Evolutionary conservation across 1,284 basidiomycete species (phyloP), one percentile per base, ranked within the genome.

Genomic region (Apiotrichum gracile): DNA sequence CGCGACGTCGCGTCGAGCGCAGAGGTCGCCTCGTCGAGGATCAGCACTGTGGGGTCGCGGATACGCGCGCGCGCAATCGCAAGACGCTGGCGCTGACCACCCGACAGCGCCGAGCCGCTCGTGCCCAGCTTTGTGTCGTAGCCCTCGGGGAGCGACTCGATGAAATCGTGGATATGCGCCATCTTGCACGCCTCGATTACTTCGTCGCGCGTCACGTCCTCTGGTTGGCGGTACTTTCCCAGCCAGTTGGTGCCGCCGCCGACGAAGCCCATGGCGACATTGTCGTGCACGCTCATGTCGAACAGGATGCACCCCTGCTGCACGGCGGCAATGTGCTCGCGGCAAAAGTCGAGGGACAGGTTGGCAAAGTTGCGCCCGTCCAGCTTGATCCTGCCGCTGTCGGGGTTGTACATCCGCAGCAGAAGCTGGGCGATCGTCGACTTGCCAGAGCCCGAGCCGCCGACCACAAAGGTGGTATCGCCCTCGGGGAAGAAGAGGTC

Each of bases 11-110:
- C 83, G 75, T 98, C 96, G 53, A 98, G 82, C 6, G 94, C 93
- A 2, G 91, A 96, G 7, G 93, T 97, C 1, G 91, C 88, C 78
- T 98, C 96, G 68, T 98, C 96, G 31, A 98, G 84, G 67, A 98
- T 87, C 58, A 98, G 79, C 17, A 98, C 85, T 1, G 85, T 83
- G 0, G 94, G 91, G 72, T 98, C 83, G 48, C 92, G 80, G 52
- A 98, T 77, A 55, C 83, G 81, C 2, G 92, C 93, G 49, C 94
- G 79, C 1, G 96, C 94, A 60, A 98, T 85, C 1, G 91, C 90
- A 17, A 99, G 70, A 12, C 96, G 77, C 76, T 99, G 96, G 63
- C 85, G 84, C 79, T 98, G 96, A 4, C 94, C 94, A 25, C 96
- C 94, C 58, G 87, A 91, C 57, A 97, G 77, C 48, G 81, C 83